Base-by-base conservation (phyloP, 2,329 filamentous ascomycete genomes). In the Aspergillus sp. region DNA sequence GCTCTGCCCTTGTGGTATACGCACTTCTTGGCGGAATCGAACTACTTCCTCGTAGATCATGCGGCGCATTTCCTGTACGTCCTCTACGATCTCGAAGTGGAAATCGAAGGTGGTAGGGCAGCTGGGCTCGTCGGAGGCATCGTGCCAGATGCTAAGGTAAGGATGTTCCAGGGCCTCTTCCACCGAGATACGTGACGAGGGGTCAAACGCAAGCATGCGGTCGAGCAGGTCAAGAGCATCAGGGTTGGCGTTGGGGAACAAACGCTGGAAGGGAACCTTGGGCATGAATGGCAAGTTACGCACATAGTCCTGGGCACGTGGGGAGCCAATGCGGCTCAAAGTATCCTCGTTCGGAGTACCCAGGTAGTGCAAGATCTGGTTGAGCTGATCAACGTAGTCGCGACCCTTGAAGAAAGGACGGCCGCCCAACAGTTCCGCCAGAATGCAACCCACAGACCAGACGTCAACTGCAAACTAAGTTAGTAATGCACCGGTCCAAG, bases 351-450 rank as follows among this genome's bases (percentile, higher is more conserved):
- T 96, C 41, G 95, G 95, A 1, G 93, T 99, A 63, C 95, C 95
- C 54, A 99, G 89, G 74, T 96, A 97, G 81, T 98, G 93, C 56
- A 99, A 85, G 71, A 99, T 99, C 79, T 99, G 95, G 83, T 99
- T 99, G 64, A 99, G 86, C 81, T 99, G 95, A 78, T 99, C 95
- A 76, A 99, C 95, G 72, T 99, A 99, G 80, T 99, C 95, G 62
- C 95, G 90, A 58, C 95, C 95, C 80, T 99, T 99, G 84, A 99
- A 98, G 84, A 99, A 99, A 44, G 95, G 95, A 59, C 96, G 90
- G 59, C 95, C 93, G 62, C 95, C 95, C 37, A 99, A 86, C 12
- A 99, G 86, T 77, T 99, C 95, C 54, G 95, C 95, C 54, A 99
- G 85, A 69, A 99, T 99, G 73, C 95, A 99, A 61, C 95, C 95